A percentile compares a stretch with the other conserved stretches of the same genome.
Evolutionary conservation across 139 green algal genomes (phyloP).

Genomic region (Chlamydomonas sp.): DNA sequence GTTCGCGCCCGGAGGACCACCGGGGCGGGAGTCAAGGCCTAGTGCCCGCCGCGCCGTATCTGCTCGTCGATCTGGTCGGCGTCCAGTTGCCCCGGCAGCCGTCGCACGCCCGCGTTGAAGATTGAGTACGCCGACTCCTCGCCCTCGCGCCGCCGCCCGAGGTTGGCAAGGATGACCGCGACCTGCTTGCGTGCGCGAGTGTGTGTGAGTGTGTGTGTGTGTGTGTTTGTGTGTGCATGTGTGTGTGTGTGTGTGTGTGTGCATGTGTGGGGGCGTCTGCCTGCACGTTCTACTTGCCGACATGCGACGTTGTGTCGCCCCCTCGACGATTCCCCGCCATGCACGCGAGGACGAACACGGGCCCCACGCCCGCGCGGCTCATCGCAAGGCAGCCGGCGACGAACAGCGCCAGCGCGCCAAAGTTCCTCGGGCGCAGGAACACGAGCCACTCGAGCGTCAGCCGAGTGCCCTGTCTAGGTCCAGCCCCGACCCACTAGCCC

Average conservation of each 20-base stretch:
- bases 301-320: background rate
- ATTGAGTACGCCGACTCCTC: conserved; percentile 41
- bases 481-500: too few relatives aligned
- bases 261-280: background rate
- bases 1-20: too few relatives aligned
- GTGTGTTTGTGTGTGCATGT: background rate
- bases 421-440: conserved; percentile 16
- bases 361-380: conserved; percentile 14
- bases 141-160: conserved; percentile 29
- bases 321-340: too few relatives aligned
- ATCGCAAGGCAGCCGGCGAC: conserved; percentile 11
- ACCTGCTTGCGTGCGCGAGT: background rate
- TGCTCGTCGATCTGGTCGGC: conserved; percentile 45
- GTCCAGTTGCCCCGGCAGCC: conserved; percentile 50
- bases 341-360: conserved; percentile 20
- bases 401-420: conserved; percentile 1
- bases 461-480: too few relatives aligned
- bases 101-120: conserved; percentile 46
- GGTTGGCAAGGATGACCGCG: conserved; percentile 33
- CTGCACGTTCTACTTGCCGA: background rate
- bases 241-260: too few relatives aligned
- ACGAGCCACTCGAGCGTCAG: conserved; percentile 23
- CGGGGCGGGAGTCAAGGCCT: too few relatives aligned
- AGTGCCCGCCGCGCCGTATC: conserved; percentile 41
- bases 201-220: background rate